These are phyloP conservation scores for Peribolospora kevripleyi DNA, from an alignment of 768 basidiomycete genomes.

Conservation along the genomic window DNA sequence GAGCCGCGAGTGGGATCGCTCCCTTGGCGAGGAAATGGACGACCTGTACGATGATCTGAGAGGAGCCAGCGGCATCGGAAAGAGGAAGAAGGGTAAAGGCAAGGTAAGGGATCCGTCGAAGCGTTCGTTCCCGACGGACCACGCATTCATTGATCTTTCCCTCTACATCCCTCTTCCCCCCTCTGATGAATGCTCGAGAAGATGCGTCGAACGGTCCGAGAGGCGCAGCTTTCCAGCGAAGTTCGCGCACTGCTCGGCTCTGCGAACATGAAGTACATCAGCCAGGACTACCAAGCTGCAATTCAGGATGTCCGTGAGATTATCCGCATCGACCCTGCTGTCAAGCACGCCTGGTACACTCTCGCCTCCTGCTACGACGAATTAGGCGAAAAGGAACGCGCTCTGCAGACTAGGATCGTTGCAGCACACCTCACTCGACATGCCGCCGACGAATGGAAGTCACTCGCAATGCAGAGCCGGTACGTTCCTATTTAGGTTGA, in stretches of 20 bases:
- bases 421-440: slow-evolving; percentile 48
- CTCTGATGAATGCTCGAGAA: neutral
- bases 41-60: slow-evolving; percentile 41
- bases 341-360: slow-evolving; percentile 60
- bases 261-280: slow-evolving; percentile 67
- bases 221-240: slow-evolving; percentile 19
- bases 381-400: slow-evolving; percentile 39
- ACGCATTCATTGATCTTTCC: neutral
- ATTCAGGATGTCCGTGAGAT: slow-evolving; percentile 70
- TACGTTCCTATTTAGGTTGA: slow-evolving; percentile 18
- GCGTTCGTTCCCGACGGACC: neutral
- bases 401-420: slow-evolving; percentile 63
- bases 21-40: slow-evolving; percentile 38
- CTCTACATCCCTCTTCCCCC: neutral
- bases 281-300: slow-evolving; percentile 38
- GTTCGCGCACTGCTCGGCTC: slow-evolving; percentile 39
- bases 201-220: slow-evolving; percentile 7
- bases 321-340: slow-evolving; percentile 74
- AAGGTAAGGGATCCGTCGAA: neutral
- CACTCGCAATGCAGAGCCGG: slow-evolving; percentile 51
- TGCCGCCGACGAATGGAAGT: slow-evolving; percentile 56
- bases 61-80: slow-evolving; percentile 3
- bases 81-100: neutral
- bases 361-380: slow-evolving; percentile 65
- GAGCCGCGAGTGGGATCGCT: slow-evolving; percentile 41